Conservation (phyloP, 2,329 filamentous ascomycete genomes). For the Paracoccidioides lutzii region DNA sequence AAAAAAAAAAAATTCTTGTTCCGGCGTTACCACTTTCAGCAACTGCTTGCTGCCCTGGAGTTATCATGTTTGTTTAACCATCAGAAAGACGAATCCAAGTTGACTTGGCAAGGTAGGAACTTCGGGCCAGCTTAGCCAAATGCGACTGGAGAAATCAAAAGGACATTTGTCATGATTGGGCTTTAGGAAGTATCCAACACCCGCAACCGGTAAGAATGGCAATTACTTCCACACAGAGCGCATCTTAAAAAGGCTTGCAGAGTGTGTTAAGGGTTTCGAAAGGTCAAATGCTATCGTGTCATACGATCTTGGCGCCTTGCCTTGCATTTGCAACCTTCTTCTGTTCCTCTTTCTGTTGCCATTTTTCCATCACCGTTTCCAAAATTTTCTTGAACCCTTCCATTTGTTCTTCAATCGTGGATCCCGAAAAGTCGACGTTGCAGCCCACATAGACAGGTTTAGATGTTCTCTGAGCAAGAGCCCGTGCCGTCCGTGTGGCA, state of each 20-base stretch:
- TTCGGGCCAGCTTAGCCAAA: too few relatives aligned
- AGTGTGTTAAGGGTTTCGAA: too few relatives aligned
- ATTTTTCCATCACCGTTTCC: conserved; percentile 49
- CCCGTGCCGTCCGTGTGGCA: conserved; percentile 68
- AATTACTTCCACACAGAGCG: too few relatives aligned
- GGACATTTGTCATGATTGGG: too few relatives aligned
- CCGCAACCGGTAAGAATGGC: too few relatives aligned
- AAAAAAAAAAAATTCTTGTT: background rate
- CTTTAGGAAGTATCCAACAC: too few relatives aligned
- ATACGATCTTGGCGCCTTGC: background rate
- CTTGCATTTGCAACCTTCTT: background rate
- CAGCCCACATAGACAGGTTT: conserved; percentile 83
- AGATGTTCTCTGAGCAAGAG: conserved; percentile 59
- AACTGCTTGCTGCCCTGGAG: background rate
- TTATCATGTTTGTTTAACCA: background rate
- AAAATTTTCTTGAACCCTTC: conserved; percentile 68
- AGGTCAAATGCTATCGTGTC: background rate
- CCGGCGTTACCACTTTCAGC: background rate
- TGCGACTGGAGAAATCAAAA: too few relatives aligned
- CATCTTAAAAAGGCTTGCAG: background rate
- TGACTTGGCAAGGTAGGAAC: background rate
- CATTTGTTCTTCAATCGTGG: conserved; percentile 86
- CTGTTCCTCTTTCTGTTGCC: conserved; percentile 12
- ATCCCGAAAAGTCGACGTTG: conserved; percentile 69
- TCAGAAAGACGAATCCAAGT: background rate